Conservation (phyloP, 2,329 filamentous ascomycete genomes). For the Aspergillus oerlinghausenensis region DNA sequence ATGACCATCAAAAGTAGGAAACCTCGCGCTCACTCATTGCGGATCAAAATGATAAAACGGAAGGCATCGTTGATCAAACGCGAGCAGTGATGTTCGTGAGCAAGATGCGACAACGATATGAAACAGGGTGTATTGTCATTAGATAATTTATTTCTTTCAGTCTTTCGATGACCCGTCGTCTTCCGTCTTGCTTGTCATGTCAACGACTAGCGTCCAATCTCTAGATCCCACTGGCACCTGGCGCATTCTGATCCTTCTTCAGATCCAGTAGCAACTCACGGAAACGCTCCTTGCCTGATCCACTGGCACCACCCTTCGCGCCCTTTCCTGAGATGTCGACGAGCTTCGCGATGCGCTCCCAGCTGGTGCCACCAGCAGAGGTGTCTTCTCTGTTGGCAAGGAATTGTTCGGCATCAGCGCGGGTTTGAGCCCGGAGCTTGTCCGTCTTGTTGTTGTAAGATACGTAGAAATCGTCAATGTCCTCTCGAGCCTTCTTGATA, state of each 20-base stretch:
- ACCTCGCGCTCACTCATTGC: neutral
- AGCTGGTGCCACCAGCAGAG: constrained; percentile 89
- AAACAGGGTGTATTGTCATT: constrained; percentile 5
- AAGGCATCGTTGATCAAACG: constrained; percentile 1
- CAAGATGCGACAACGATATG: constrained; percentile 7
- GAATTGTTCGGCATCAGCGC: constrained; percentile 90
- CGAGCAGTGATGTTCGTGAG: constrained; percentile 6
- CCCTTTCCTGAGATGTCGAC: constrained; percentile 98
- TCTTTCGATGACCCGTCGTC: neutral
- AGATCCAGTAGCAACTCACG: constrained; percentile 81
- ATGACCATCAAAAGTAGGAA: neutral
- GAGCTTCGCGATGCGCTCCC: constrained; percentile 96
- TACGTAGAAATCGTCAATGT: constrained; percentile 98
- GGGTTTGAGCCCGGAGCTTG: constrained; percentile 82
- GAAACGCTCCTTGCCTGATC: constrained; percentile 94
- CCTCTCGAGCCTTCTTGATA: constrained; percentile 80
- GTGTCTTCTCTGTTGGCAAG: constrained; percentile 85
- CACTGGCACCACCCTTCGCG: constrained; percentile 74
- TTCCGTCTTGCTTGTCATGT: neutral
- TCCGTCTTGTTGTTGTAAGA: constrained; percentile 99
- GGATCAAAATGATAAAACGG: neutral
- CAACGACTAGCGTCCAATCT: neutral
- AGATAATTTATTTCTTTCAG: constrained; percentile 1
- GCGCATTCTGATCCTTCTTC: constrained; percentile 88
- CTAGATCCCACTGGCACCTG: constrained; percentile 51